Percentiles rank a stretch among this genome's conserved stretches.
Conservation (phyloP, 148 eudicot genomes). For the Arctostaphylos glauca region DNA sequence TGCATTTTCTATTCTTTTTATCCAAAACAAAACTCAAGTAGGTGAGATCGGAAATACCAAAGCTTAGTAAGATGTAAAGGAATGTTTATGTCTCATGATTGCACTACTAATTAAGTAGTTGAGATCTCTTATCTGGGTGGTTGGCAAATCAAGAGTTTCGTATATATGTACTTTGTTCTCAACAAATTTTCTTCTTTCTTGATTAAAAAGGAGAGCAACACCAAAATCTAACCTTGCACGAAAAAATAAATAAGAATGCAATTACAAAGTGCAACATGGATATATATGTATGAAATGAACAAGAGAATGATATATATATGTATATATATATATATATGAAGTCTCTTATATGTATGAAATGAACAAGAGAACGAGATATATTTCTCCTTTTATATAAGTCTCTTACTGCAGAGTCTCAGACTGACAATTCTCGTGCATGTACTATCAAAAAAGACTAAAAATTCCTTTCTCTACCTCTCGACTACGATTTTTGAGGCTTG, state of each 20-base stretch:
- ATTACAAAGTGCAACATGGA: too few species aligned
- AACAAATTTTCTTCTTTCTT: neutral
- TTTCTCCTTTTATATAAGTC: too few species aligned
- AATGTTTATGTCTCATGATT: constrained; percentile 18
- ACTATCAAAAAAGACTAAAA: too few species aligned
- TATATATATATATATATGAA: too few species aligned
- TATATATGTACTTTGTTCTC: neutral
- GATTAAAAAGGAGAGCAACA: neutral
- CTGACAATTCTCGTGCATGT: too few species aligned
- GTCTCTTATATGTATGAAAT: too few species aligned
- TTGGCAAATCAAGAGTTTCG: neutral
- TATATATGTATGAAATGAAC: too few species aligned
- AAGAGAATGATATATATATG: too few species aligned
- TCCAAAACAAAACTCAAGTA: neutral
- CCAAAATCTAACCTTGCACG: neutral
- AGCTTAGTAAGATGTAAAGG: constrained; percentile 18
- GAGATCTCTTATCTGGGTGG: constrained; percentile 8
- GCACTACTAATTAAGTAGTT: neutral
- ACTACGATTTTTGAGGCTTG: too few species aligned
- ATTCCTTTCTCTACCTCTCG: too few species aligned
- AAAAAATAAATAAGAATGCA: neutral
- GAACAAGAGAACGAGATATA: too few species aligned
- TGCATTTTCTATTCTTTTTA: neutral
- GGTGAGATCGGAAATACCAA: neutral
- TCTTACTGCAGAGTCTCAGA: too few species aligned